Base-by-base conservation (phyloP, 331 rosid species). In the Malus hybrid region DNA sequence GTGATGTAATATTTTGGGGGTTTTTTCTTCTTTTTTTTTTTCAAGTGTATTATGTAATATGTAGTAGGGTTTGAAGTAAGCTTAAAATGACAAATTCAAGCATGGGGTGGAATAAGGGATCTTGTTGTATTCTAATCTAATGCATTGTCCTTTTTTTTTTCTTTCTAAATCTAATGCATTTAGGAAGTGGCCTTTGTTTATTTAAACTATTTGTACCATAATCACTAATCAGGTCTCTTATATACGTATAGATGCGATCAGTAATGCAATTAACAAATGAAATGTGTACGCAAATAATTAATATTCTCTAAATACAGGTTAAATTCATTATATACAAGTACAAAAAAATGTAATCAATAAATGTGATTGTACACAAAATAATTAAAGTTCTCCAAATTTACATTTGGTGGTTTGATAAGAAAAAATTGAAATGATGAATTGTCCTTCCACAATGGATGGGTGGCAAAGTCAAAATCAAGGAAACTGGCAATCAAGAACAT, bases 81-180 rank as follows among this genome's bases (percentile, higher is more conserved):
- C 68, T 42, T 60, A 73, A 60, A 60, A 73, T 73, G 59, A 73
- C 76, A 13, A 33, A 28, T 60, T 60, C 68, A 36, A 72, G 28
- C 24, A 72, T 39, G 76, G 59, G 55, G 46, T 60, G 36, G 28
- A 73, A 73, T 36, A 73, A 73, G 27, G 24, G 44, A 16, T 59
- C 57, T 39, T 72, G 18, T 72, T 64, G 68, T 18, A 64, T 64
- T 64, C 33, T 64, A 27, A 62, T 62, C 33, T 62, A 62, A 62
- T 62, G 11, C 39, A 14, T 12, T 62, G 19, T 61, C 29, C 15
- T 22, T 22, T 19, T 54, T 54, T 54, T 46, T 46, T 11, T 10
- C 5, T 48, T 48, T 4, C 19, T 0, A 2, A 54, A 7, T 54
- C 48, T 42, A 42, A 10, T 3, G 48, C 13, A 42, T 10, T 9